A percentile compares a stretch with the other conserved stretches of the same genome.
Conservation (phyloP, 2,329 filamentous ascomycete species). For the Cucurbitaria berberidis region DNA sequence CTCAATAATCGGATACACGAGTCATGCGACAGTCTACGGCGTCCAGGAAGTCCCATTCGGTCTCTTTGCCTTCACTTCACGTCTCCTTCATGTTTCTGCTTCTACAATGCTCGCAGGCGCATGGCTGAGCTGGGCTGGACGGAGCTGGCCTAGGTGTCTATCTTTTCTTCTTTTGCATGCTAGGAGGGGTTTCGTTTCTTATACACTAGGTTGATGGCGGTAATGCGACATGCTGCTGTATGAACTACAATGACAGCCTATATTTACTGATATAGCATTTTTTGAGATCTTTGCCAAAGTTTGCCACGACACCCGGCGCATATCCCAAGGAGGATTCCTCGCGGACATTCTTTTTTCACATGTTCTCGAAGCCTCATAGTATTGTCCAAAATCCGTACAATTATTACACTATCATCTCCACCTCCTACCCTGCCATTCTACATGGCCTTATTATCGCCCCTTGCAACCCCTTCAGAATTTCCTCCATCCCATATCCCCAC, state of each 20-base stretch:
- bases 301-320: no score
- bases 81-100: conserved; percentile 38
- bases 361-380: no score
- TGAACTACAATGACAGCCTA: conserved; percentile 26
- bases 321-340: no score
- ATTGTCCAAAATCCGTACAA: no score
- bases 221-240: conserved; percentile 43
- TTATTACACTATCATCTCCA: no score
- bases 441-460: no score
- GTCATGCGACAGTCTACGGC: conserved; percentile 44
- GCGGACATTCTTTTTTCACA: no score
- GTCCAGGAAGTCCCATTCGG: conserved; percentile 42
- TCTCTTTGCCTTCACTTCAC: conserved; percentile 35
- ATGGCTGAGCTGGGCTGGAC: background rate
- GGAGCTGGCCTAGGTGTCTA: conserved; percentile 33
- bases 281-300: no score
- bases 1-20: conserved; percentile 30
- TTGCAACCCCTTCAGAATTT: conserved; percentile 50
- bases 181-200: conserved; percentile 29
- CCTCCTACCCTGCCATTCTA: no score
- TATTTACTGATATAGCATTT: conserved; percentile 1
- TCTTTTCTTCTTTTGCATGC: conserved; percentile 43
- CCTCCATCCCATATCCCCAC: conserved; percentile 53
- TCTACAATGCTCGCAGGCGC: conserved; percentile 1
- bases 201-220: conserved; percentile 25